A percentile compares a stretch with the other conserved stretches of the same genome.
Conservation (phyloP, 805 yeast genomes). For the Wickerhamomyces silvicola region DNA sequence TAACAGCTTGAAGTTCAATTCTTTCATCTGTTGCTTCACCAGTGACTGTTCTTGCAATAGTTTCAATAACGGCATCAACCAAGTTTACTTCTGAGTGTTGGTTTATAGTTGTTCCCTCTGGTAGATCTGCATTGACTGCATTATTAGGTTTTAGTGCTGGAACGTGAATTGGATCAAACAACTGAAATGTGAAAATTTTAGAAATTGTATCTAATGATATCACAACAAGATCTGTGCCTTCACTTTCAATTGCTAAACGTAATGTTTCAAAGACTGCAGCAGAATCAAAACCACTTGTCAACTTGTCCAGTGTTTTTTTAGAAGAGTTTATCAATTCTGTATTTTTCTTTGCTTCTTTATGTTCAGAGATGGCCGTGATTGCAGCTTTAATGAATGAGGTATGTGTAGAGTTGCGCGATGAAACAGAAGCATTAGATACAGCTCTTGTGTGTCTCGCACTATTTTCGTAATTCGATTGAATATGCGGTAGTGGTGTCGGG, state of each 20-base stretch:
- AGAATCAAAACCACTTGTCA: conserved; percentile 34
- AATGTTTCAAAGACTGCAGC: conserved; percentile 70
- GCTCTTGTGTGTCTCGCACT: conserved; percentile 16
- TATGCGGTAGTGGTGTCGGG: conserved; percentile 16
- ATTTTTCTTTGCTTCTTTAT: conserved; percentile 54
- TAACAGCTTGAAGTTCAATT: conserved; percentile 86
- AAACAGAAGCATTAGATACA: conserved; percentile 12
- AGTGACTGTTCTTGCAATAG: conserved; percentile 77
- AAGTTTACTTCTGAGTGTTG: conserved; percentile 50
- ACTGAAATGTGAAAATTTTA: conserved; percentile 80
- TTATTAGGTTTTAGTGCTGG: conserved; percentile 34
- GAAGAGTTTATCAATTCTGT: conserved; percentile 27
- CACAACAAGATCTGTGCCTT: conserved; percentile 57
- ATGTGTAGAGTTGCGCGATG: conserved; percentile 26
- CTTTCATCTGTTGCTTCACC: conserved; percentile 90
- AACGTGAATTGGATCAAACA: conserved; percentile 55
- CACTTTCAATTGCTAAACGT: conserved; percentile 65
- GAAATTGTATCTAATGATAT: conserved; percentile 81
- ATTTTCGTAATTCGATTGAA: conserved; percentile 7
- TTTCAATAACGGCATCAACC: conserved; percentile 78
- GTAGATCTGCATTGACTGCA: conserved; percentile 14
- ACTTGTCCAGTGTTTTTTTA: conserved; percentile 26
- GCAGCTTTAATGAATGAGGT: conserved; percentile 46
- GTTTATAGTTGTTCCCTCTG: conserved; percentile 36
- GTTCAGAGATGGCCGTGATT: conserved; percentile 46